Evolutionary conservation across 805 yeast species (phyloP).

Genomic region (Tetrapisispora nanseiensis): DNA sequence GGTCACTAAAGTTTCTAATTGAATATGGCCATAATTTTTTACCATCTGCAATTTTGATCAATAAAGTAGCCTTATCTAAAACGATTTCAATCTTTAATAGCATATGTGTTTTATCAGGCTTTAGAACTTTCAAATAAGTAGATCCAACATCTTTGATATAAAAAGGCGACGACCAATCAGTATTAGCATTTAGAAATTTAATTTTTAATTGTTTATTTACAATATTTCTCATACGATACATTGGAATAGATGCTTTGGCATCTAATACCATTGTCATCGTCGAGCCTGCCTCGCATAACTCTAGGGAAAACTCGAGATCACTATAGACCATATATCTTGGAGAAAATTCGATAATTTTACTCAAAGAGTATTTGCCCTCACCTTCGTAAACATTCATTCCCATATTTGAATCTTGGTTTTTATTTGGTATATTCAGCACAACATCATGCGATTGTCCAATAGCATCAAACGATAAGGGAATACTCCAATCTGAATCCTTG

Average conservation of each 20-base stretch:
- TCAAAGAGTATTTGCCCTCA: slow-evolving; percentile 65
- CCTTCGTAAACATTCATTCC: slow-evolving; percentile 78
- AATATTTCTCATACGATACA: slow-evolving; percentile 48
- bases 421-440: slow-evolving; percentile 39
- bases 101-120: slow-evolving; percentile 54
- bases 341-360: slow-evolving; percentile 68
- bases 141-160: slow-evolving; percentile 77
- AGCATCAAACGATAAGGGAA: slow-evolving; percentile 76
- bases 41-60: slow-evolving; percentile 64
- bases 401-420: slow-evolving; percentile 54
- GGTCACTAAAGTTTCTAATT: slow-evolving; percentile 77
- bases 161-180: slow-evolving; percentile 84
- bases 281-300: slow-evolving; percentile 60
- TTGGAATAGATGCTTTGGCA: slow-evolving; percentile 42
- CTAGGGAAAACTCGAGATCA: slow-evolving; percentile 44
- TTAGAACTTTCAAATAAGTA: slow-evolving; percentile 58
- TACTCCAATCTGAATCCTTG: slow-evolving; percentile 63
- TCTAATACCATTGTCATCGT: slow-evolving; percentile 39
- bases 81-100: slow-evolving; percentile 63
- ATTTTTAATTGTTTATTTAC: slow-evolving; percentile 51
- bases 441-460: slow-evolving; percentile 71
- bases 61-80: slow-evolving; percentile 74
- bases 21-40: slow-evolving; percentile 86
- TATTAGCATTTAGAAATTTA: slow-evolving; percentile 45
- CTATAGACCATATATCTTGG: slow-evolving; percentile 79